Evolutionary conservation across 805 yeast species (phyloP), one percentile per base, ranked within the genome.

Genomic region (Wickerhamiella qilinensis): DNA sequence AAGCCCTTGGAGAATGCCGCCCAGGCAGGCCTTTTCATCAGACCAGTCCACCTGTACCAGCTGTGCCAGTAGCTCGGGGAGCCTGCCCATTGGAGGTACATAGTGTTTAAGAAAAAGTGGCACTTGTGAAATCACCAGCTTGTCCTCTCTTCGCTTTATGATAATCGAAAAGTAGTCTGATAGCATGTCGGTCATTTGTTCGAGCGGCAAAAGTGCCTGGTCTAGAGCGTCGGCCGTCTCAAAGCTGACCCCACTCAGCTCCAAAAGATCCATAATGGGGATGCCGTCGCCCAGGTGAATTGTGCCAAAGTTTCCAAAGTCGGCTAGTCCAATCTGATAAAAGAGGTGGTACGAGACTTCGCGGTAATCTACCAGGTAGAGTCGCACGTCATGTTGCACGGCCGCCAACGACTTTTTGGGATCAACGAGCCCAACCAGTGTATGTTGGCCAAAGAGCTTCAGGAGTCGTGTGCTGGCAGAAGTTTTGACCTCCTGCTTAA

Each of bases 381-480:
- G 61, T 41, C 75, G 73, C 7, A 85, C 78, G 48, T 78, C 94
- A 52, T 75, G 70, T 54, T 91, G 98, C 33, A 88, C 64, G n/a
- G 94, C 79, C 12, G 80, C 76, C 17, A 88, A 60, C 33, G 96
- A 61, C 43, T 73, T 68, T 11, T 58, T 52, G 9, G 69, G 68
- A 53, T 88, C 97, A 2, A 82, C 86, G 3, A 88, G 59, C 0
- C 98, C 98, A 7, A 91, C 77, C 51, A 68, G 82, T 0, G 77
- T 71, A 36, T 78, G 70, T 39, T 79, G 72, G 7, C 77, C 67
- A 55, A 88, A 74, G 2, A 83, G 57, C 32, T 72, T 68, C 0
- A 93, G 77, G 19, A 88, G 57, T 4, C 67, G 66, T n/a, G 59
- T 53, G 51, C 76, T 68, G 0, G 69, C 59, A 0, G 55, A 44